Percentiles rank a stretch among this genome's conserved stretches.
phyloP scores from a whole-genome alignment of 2,329 filamentous ascomycete genomes.

The Dissoconium aciculare region DNA sequence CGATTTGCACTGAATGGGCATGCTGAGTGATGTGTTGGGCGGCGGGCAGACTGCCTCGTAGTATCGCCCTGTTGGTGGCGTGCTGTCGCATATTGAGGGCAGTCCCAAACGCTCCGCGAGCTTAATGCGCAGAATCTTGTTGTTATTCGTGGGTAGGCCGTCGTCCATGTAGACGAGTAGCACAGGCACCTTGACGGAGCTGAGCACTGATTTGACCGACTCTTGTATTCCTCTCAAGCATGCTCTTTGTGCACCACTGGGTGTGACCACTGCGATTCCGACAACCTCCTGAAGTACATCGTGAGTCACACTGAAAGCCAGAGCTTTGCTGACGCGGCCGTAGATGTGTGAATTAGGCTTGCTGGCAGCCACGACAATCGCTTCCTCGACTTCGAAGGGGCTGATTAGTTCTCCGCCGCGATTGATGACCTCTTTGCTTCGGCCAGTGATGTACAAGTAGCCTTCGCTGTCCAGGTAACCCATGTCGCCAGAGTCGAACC shows the following conservation, averaged over 20 bases:
- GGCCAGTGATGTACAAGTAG: conserved; percentile 40
- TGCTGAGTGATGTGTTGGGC: conserved; percentile 32
- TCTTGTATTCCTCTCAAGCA: conserved; percentile 37
- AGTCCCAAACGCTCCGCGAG: conserved; percentile 36
- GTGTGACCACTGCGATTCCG: conserved; percentile 38
- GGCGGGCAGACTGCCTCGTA: conserved; percentile 37
- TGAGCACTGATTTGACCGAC: conserved; percentile 34
- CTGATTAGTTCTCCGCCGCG: conserved; percentile 45
- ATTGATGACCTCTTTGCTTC: conserved; percentile 44
- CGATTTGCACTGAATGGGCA: conserved; percentile 23
- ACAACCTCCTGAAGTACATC: conserved; percentile 43
- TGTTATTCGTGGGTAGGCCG: conserved; percentile 42
- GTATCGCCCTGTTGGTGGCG: conserved; percentile 32
- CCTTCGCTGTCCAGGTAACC: conserved; percentile 38
- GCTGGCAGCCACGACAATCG: conserved; percentile 35
- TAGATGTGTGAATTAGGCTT: conserved; percentile 30
- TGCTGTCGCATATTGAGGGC: conserved; percentile 32
- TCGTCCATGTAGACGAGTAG: conserved; percentile 42
- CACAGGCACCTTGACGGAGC: conserved; percentile 39
- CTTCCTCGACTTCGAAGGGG: conserved; percentile 45
- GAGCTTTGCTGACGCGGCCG: conserved; percentile 33
- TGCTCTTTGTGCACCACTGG: conserved; percentile 28
- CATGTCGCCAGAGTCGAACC: conserved; percentile 42
- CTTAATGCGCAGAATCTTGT: conserved; percentile 43
- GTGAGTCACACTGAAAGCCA: conserved; percentile 41